Conservation (phyloP, 305 asterid genomes). For the Fraxinus sp. region DNA sequence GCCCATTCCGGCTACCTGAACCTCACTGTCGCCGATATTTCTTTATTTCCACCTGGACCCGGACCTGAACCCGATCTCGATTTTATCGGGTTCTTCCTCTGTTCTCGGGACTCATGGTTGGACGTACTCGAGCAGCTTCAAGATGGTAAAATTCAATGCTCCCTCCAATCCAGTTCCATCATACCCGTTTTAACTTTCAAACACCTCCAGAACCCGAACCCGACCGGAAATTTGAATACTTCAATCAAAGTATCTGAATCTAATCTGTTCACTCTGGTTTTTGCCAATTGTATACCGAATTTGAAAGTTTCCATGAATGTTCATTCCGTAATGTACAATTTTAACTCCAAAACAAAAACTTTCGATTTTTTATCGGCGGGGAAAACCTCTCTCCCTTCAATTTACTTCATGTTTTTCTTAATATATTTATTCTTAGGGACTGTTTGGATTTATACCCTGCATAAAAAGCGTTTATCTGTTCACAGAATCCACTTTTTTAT, state of each 20-base stretch:
- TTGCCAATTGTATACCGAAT: conserved; percentile 40
- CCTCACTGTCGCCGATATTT: conserved; percentile 35
- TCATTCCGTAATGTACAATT: conserved; percentile 39
- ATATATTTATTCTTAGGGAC: conserved; percentile 28
- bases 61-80: conserved; percentile 31
- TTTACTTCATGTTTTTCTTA: conserved; percentile 34
- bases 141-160: conserved; percentile 35
- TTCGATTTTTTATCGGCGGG: conserved; percentile 44
- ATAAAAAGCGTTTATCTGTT: conserved; percentile 33
- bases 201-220: conserved; percentile 9
- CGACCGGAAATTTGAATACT: background rate
- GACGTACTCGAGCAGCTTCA: conserved; percentile 37
- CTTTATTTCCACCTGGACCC: conserved; percentile 6
- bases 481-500: conserved; percentile 42
- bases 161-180: conserved; percentile 31
- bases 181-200: conserved; percentile 28
- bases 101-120: conserved; percentile 45
- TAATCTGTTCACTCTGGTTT: conserved; percentile 33
- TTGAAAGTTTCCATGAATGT: conserved; percentile 39
- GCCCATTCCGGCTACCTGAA: conserved; percentile 41
- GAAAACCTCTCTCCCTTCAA: conserved; percentile 33
- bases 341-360: background rate
- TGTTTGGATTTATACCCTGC: conserved; percentile 32
- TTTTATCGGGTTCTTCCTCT: conserved; percentile 43
- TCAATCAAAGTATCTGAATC: conserved; percentile 11